These are phyloP conservation scores for Dissophora ornata DNA, from an alignment of 192 early-diverging fungal genomes.

Conservation along the genomic window DNA sequence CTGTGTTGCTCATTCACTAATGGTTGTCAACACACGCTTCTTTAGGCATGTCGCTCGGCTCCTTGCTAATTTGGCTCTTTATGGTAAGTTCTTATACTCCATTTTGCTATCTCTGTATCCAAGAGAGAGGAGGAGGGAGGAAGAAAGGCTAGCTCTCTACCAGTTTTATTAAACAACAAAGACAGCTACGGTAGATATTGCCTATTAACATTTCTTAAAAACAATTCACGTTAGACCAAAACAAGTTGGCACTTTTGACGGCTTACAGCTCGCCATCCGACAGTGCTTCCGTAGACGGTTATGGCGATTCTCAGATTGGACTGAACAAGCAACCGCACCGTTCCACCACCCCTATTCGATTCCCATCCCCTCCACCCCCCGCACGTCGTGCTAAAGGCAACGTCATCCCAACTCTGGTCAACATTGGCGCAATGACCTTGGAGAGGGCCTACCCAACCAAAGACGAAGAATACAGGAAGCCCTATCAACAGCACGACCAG, in stretches of 20 bases:
- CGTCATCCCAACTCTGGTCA: slow-evolving; percentile 34
- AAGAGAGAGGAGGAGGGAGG: neutral
- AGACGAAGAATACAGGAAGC: neutral
- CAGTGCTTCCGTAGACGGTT: neutral
- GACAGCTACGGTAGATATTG: too few species aligned
- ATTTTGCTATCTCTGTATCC: neutral
- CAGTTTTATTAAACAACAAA: too few species aligned
- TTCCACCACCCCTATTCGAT: slow-evolving; percentile 7
- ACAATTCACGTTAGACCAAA: slow-evolving; percentile 20
- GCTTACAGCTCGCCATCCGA: slow-evolving; percentile 9
- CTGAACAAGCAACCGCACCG: slow-evolving; percentile 1
- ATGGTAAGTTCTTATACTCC: slow-evolving; percentile 55
- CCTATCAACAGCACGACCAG: neutral
- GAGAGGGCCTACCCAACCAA: slow-evolving; percentile 5
- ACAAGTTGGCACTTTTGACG: slow-evolving; percentile 44
- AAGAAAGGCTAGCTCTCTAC: slow-evolving; percentile 6
- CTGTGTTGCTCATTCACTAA: neutral
- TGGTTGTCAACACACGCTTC: neutral
- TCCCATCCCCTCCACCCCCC: slow-evolving; percentile 26
- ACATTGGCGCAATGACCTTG: slow-evolving; percentile 33
- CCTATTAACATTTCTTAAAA: neutral
- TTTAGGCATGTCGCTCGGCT: slow-evolving; percentile 63
- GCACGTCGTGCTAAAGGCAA: slow-evolving; percentile 46
- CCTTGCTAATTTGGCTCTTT: slow-evolving; percentile 65
- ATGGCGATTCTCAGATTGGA: neutral